Percentiles rank a stretch among this genome's conserved stretches.
Conservation (phyloP, 805 yeast species). For the Teunomyces atbi region DNA sequence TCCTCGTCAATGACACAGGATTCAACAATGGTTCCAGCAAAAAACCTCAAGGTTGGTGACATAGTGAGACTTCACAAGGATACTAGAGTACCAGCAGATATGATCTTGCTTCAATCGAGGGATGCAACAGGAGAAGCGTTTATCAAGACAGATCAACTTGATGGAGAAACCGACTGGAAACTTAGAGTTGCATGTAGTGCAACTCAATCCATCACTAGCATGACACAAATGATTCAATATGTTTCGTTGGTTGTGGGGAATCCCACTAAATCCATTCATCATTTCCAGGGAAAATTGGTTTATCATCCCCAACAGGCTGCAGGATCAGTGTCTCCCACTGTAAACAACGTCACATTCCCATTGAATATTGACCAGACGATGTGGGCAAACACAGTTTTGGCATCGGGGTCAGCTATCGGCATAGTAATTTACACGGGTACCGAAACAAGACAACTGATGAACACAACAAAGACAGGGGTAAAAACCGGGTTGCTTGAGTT, state of each 20-base stretch:
- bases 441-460: conserved; percentile 94
- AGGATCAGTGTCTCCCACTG: conserved; percentile 17
- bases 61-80: conserved; percentile 76
- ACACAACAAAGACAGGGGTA: conserved; percentile 82
- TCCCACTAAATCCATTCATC: conserved; percentile 82
- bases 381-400: conserved; percentile 98
- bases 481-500: conserved; percentile 87
- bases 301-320: conserved; percentile 36
- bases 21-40: conserved; percentile 41
- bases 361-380: conserved; percentile 85
- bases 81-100: conserved; percentile 90
- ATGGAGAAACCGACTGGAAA: conserved; percentile 99
- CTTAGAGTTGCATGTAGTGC: conserved; percentile 71
- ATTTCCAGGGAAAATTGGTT: conserved; percentile 72
- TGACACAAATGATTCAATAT: conserved; percentile 52
- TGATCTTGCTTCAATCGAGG: conserved; percentile 72
- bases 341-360: conserved; percentile 51
- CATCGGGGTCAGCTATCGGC: conserved; percentile 90
- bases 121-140: conserved; percentile 85
- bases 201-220: conserved; percentile 57
- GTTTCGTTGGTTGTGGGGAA: conserved; percentile 62
- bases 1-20: conserved; percentile 15
- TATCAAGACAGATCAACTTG: conserved; percentile 94
- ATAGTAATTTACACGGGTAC: conserved; percentile 85
- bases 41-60: conserved; percentile 81